These are phyloP conservation scores for Podospora comata DNA, from an alignment of 495 filamentous ascomycete species.

Conservation along the genomic window DNA sequence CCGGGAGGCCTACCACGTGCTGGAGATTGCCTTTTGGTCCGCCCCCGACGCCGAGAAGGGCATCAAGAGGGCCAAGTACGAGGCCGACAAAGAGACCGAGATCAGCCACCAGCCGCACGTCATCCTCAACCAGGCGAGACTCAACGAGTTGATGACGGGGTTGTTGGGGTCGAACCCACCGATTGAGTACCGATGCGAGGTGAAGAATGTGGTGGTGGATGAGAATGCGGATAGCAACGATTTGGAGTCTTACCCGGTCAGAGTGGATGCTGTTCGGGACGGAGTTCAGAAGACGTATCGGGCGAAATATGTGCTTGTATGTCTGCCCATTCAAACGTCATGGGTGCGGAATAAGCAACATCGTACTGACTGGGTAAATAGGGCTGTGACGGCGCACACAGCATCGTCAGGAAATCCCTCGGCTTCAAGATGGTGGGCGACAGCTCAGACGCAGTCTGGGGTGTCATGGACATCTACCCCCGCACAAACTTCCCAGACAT, in stretches of 20 bases:
- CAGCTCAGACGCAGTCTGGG: conserved; percentile 62
- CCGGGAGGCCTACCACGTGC: conserved; percentile 66
- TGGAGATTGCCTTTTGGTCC: conserved; percentile 66
- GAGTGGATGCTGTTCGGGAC: conserved; percentile 49
- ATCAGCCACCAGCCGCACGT: conserved; percentile 69
- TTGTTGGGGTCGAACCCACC: conserved; percentile 42
- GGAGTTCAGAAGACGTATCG: conserved; percentile 52
- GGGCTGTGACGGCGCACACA: conserved; percentile 80
- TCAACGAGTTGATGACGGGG: conserved; percentile 62
- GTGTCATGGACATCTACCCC: conserved; percentile 79
- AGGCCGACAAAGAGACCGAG: conserved; percentile 60
- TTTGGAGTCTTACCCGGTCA: conserved; percentile 50
- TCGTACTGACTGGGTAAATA: conserved; percentile 27
- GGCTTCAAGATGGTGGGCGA: conserved; percentile 73
- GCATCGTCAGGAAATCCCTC: conserved; percentile 61
- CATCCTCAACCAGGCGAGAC: conserved; percentile 72
- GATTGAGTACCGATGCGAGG: conserved; percentile 62
- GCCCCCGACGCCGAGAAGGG: conserved; percentile 18
- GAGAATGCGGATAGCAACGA: conserved; percentile 33
- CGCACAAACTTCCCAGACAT: conserved; percentile 74
- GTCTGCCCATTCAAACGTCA: conserved; percentile 17
- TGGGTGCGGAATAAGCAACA: not conserved
- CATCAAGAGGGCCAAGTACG: conserved; percentile 53
- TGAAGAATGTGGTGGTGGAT: conserved; percentile 55
- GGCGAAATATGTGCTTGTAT: conserved; percentile 68